phyloP scores from a whole-genome alignment of 2,329 filamentous ascomycete species.

The Pestalotiopsis sp. region DNA sequence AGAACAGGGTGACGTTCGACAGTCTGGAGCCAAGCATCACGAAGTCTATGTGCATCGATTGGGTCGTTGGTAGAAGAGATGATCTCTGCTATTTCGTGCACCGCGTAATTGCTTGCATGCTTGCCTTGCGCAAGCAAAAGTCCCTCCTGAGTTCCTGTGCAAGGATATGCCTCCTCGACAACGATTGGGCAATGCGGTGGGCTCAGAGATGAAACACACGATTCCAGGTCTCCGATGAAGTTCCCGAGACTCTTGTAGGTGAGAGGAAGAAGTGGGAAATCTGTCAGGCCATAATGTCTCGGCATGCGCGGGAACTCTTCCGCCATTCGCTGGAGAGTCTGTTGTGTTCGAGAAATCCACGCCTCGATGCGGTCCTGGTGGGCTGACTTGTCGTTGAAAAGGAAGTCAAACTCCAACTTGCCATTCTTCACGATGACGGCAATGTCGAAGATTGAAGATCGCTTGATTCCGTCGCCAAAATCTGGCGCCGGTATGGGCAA shows the following conservation, averaged over 20 bases:
- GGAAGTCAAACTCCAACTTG: slow-evolving; percentile 10
- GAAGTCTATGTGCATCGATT: slow-evolving; percentile 1
- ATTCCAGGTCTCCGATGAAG: slow-evolving; percentile 2
- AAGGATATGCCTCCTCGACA: slow-evolving; percentile 14
- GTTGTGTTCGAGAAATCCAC: slow-evolving; percentile 12
- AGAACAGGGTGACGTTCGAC: slow-evolving; percentile 9
- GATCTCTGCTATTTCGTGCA: slow-evolving; percentile 11
- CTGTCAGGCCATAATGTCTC: slow-evolving; percentile 8
- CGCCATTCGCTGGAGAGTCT: slow-evolving; percentile 5
- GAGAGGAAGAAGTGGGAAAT: slow-evolving; percentile 12
- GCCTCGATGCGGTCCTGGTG: slow-evolving; percentile 13
- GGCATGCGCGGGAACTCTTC: neutral
- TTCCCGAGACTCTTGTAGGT: slow-evolving; percentile 2
- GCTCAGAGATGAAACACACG: neutral
- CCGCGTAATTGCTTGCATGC: slow-evolving; percentile 14
- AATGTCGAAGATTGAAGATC: slow-evolving; percentile 12
- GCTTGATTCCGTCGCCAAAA: neutral
- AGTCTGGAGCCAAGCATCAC: slow-evolving; percentile 9
- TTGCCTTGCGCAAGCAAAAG: slow-evolving; percentile 13
- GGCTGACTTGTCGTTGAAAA: slow-evolving; percentile 8
- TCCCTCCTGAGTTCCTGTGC: slow-evolving; percentile 13
- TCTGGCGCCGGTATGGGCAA: slow-evolving; percentile 12
- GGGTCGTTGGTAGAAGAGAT: neutral
- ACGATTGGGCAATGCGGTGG: neutral
- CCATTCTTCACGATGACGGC: slow-evolving; percentile 9